phyloP scores from a whole-genome alignment of 345 rosid species.

The Syzygium aqueum region DNA sequence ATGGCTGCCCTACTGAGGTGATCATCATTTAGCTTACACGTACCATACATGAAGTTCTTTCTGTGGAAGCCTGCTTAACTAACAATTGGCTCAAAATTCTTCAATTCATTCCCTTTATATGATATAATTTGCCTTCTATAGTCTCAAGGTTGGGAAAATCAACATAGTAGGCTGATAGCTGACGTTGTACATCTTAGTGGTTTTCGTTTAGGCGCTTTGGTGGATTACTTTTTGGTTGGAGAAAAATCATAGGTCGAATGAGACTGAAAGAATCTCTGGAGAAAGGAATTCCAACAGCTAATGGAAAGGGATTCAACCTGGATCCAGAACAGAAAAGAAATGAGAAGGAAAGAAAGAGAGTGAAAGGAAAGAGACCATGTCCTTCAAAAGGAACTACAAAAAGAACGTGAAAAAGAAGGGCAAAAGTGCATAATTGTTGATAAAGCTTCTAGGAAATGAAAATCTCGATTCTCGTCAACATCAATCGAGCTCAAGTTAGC shows the following conservation, averaged over 20 bases:
- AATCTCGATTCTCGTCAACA: neutral
- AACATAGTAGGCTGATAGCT: neutral
- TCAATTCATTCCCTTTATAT: neutral
- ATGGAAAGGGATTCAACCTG: neutral
- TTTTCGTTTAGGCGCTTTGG: neutral
- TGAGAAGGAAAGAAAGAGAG: neutral
- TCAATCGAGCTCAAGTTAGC: neutral
- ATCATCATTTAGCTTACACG: neutral
- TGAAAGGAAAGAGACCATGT: neutral
- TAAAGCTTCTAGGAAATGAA: neutral
- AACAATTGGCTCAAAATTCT: neutral
- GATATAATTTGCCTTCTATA: neutral
- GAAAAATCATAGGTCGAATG: neutral
- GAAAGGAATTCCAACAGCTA: neutral
- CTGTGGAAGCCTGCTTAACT: neutral
- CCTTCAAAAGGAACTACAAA: neutral
- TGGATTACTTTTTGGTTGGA: neutral
- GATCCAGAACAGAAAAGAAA: neutral
- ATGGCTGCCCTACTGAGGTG: slow-evolving; percentile 87
- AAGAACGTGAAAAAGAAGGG: neutral
- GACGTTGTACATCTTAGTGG: neutral
- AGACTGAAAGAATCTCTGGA: neutral
- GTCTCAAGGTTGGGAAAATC: neutral
- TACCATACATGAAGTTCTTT: neutral
- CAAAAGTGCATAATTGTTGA: neutral